Base-by-base conservation (phyloP, 192 early-diverging fungal genomes). In the Coemansia sp. region DNA sequence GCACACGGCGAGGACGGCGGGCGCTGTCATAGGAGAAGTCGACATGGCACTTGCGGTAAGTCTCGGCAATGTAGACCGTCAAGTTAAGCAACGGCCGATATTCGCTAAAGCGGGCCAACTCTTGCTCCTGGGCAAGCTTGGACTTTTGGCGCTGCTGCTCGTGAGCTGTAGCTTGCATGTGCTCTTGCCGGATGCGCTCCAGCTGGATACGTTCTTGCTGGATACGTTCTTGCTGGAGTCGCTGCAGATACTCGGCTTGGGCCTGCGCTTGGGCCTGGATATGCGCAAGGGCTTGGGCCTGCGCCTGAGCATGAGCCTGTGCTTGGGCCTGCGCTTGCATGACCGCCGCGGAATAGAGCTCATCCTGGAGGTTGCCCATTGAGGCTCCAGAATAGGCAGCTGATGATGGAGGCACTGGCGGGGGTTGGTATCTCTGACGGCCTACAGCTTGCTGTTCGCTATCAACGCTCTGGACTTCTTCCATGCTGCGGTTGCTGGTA, bases 1-100 rank as follows among this genome's bases (percentile, higher is more conserved):
- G 76, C 10, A 95, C 95, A 25, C 97, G 84, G 19, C 95, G 89
- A 17, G 95, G 96, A 55, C 94, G 93, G 37, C 88, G 84, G 3
- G 87, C 69, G 17, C 89, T 83, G 75, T 93, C 86, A 70, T 98
- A 99, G 44, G 77, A 73, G 74, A 92, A 98, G 19, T 89, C 85
- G n/a, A 91, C 87, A 75, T 97, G 95, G 63, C 90, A 91, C 34
- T 83, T 82, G 31, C 85, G 82, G 68, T 93, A 96, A 0, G 91
- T 93, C 37, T 85, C 80, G 48, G 91, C 85, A 64, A 97, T 76
- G 45, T 84, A 66, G 21, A 86, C 80, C 8, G 88, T 91, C 55
- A 89, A 61, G 10, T 78, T 85, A 15, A 84, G 67, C 15, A 91
- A 68, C 19, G 89, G 88, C 68, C 82, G 76, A 64, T 63, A 78